Evolutionary conservation across 768 basidiomycete species (phyloP), one percentile per base, ranked within the genome.

Genomic region (Astraeus odoratus): DNA sequence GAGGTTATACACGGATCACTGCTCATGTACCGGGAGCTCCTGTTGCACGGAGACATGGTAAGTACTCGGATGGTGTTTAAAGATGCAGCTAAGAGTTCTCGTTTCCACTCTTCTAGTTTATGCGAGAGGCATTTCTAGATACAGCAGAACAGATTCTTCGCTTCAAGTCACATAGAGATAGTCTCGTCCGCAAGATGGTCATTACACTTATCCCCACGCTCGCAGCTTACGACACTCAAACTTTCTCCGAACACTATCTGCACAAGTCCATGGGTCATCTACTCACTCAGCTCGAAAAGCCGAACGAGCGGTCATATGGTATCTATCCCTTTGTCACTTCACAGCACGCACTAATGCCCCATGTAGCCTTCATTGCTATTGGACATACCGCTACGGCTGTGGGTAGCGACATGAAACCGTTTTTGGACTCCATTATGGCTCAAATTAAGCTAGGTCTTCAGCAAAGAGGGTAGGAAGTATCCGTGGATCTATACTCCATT

Each of bases 191-290:
- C 35, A 87, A 89, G 64, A 92, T 91, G 70, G 94, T 98, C 48
- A 93, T 98, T 57, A 86, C 88, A 7, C 80, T 99, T 58, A 93
- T 99, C 36, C 95, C 96, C 1, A 88, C 89, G 4, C 78, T 98
- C 50, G 95, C 94, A 19, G 83, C 85, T 3, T 99, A 97, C 63
- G 92, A 98, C 59, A 89, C 89, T 1, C 82, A 88, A 60, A 89
- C 85, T 1, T 99, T 99, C 57, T 83, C 83, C 34, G 84, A 87
- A 55, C 84, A 88, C 59, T 93, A 90, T 60, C 74, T 98, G 8
- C 90, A 95, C 69, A 86, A 88, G 61, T 81, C 89, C 9, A 98
- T 99, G 96, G 83, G 76, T 0, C 90, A 94, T 66, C 76, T 99
- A 1, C 67, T 95, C 24, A 81, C 80, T 4, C 88, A 92, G 57